Evolutionary conservation across 441 rosid genomes (phyloP).

Genomic region (Arabidopsis lyrata): DNA sequence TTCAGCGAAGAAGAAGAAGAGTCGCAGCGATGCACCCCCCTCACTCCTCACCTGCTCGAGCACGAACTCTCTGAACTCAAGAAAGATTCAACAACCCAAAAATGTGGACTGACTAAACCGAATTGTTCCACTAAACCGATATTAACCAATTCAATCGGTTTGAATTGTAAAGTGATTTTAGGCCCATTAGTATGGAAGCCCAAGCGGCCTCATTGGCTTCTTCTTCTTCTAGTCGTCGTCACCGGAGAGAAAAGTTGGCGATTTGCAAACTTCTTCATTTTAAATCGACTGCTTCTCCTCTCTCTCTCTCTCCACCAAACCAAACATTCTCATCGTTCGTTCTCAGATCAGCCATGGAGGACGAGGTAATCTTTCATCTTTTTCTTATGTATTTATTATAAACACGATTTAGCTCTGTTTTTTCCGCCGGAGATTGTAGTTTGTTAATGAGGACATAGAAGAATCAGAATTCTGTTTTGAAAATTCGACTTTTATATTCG

Average conservation of each 20-base stretch:
- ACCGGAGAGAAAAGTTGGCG: conserved; percentile 27
- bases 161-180: background rate
- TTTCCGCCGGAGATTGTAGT: conserved; percentile 11
- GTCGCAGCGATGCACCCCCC: conserved; percentile 8
- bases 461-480: background rate
- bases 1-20: conserved; percentile 17
- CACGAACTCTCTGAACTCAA: background rate
- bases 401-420: background rate
- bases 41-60: conserved; percentile 1
- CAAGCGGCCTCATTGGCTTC: conserved; percentile 24
- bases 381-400: background rate
- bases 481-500: background rate
- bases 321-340: conserved; percentile 16
- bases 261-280: conserved; percentile 9
- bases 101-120: conserved; percentile 13
- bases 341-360: conserved; percentile 42
- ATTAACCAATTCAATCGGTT: background rate
- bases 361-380: conserved; percentile 31
- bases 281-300: conserved; percentile 21
- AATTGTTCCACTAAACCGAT: conserved; percentile 9
- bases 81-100: conserved; percentile 6
- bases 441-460: no score
- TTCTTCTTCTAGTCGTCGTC: conserved; percentile 14
- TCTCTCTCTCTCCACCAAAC: background rate
- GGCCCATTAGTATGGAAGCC: conserved; percentile 37